A percentile compares a stretch with the other conserved stretches of the same genome.
phyloP scores from a whole-genome alignment of 2,329 filamentous ascomycete species.

The Pseudogymnoascus sp. region DNA sequence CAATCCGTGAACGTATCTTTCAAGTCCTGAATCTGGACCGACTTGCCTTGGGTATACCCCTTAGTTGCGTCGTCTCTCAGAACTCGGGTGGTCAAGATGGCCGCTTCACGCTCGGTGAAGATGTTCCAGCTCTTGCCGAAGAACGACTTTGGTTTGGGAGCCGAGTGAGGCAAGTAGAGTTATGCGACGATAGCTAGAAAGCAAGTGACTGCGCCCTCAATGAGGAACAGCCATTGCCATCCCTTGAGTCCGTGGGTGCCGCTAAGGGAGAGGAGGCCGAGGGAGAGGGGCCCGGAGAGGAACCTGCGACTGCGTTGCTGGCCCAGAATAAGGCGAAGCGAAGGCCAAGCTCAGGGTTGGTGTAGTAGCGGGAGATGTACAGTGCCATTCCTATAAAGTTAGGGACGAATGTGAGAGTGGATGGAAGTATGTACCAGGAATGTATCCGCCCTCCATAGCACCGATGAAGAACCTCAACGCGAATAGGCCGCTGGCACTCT shows the following conservation, averaged over 20 bases:
- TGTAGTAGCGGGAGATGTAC: slow-evolving; percentile 24
- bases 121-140: slow-evolving; percentile 10
- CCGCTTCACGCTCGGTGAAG: slow-evolving; percentile 16
- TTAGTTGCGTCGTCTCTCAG: neutral
- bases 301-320: slow-evolving; percentile 9
- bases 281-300: slow-evolving; percentile 1
- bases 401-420: neutral
- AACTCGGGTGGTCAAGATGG: slow-evolving; percentile 10
- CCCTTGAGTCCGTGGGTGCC: slow-evolving; percentile 9
- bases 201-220: slow-evolving; percentile 9
- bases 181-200: slow-evolving; percentile 13
- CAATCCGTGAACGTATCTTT: slow-evolving; percentile 9
- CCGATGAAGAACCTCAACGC: slow-evolving; percentile 10
- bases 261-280: slow-evolving; percentile 9
- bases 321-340: slow-evolving; percentile 11
- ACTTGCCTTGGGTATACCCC: neutral
- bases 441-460: slow-evolving; percentile 11
- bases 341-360: slow-evolving; percentile 19
- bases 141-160: slow-evolving; percentile 19
- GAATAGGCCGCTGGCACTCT: slow-evolving; percentile 3
- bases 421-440: neutral
- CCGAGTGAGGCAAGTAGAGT: slow-evolving; percentile 20
- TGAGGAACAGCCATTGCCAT: slow-evolving; percentile 12
- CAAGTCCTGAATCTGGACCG: neutral
- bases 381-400: slow-evolving; percentile 11